These are phyloP conservation scores for Pythium chondricola DNA, from an alignment of 352 stramenopile genomes.

Conservation along the genomic window DNA sequence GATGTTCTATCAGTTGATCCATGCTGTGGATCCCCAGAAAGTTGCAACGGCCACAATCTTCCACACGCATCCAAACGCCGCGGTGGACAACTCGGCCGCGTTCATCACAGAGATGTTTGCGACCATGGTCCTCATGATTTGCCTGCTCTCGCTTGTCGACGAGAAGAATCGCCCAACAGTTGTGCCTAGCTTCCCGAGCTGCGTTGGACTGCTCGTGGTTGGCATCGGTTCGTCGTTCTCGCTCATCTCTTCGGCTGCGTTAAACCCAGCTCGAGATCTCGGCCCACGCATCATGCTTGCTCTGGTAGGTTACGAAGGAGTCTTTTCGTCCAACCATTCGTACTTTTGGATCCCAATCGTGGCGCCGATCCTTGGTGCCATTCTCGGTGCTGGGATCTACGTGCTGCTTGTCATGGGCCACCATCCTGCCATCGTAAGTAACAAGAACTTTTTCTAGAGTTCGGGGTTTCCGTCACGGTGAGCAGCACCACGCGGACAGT, in stretches of 20 bases:
- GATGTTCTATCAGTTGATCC: conserved; percentile 26
- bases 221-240: conserved; percentile 31
- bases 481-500: no score
- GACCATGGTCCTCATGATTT: conserved; percentile 21
- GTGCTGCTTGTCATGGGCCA: conserved; percentile 26
- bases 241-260: conserved; percentile 20
- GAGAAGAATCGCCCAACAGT: conserved; percentile 26
- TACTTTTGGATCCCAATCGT: conserved; percentile 41
- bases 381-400: conserved; percentile 23
- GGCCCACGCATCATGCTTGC: conserved; percentile 28
- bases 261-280: conserved; percentile 38
- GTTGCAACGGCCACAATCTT: conserved; percentile 19
- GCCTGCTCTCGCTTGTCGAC: conserved; percentile 22
- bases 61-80: conserved; percentile 23
- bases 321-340: conserved; percentile 21
- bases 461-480: no score
- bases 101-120: conserved; percentile 26
- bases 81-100: conserved; percentile 17
- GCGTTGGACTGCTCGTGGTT: conserved; percentile 17
- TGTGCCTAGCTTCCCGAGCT: conserved; percentile 19
- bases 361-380: conserved; percentile 19
- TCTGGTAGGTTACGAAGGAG: conserved; percentile 19
- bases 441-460: conserved; percentile 27
- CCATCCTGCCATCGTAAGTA: conserved; percentile 22
- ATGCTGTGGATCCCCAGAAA: conserved; percentile 19